Base-by-base conservation (phyloP, 768 basidiomycete species). In the Lentinus brumalis region DNA sequence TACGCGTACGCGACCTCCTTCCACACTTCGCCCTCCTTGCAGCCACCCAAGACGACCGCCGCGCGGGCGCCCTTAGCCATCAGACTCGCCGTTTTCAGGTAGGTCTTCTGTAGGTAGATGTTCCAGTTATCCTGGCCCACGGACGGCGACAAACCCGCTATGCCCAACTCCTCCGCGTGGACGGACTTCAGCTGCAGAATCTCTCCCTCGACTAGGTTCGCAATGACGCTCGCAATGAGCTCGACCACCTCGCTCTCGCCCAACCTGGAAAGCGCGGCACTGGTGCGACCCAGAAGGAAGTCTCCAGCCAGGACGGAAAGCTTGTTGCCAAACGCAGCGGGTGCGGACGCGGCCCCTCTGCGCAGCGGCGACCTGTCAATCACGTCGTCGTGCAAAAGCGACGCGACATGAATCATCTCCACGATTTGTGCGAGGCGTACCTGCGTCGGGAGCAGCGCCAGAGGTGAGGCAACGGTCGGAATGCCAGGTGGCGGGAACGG, bases 381-480 rank as follows among this genome's bases (percentile, higher is more conserved):
- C 54, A 98, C 94, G 68, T 91, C 89, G 79, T 98, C 93, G 72
- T 98, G 96, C 16, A 99, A 79, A 10, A 94, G 81, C 3, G 91
- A 95, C 29, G 97, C 96, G 62, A 98, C 90, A 71, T 98, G 94
- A 50, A 99, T 92, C 94, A 98, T 97, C 73, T 99, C 97, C 54
- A 94, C 88, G 46, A 99, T 96, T 69, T 96, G 94, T 4, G 96
- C 96, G 38, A 99, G 85, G 32, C 96, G 89, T 32, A 89, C 77
- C 75, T 99, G 97, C 1, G 94, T 88, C 15, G 96, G 94, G 6
- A 99, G 84, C 47, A 92, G 80, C 5, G 75, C 65, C 0, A 74
- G 67, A 18, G 74, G 73, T 3, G 70, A 68, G 8, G 74, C 55
- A 68, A 74, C 59, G 1, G 76, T 73, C 35, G 74, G 78, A 15